Base-by-base conservation (phyloP, 2,329 filamentous ascomycete genomes). In the Epichloe aotearoae region DNA sequence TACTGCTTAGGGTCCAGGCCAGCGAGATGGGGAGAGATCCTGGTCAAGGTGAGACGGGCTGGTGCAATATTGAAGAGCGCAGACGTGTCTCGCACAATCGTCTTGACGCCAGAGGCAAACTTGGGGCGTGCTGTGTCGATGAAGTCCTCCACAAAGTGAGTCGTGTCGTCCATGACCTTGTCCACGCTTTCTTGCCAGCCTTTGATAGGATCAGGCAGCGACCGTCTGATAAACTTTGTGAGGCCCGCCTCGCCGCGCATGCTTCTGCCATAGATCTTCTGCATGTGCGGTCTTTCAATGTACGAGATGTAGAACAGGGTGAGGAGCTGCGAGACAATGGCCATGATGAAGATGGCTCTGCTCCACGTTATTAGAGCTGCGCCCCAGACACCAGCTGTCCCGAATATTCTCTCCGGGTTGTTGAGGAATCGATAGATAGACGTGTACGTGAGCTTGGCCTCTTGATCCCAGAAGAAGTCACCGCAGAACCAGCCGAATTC, bases 401-500 rank as follows among this genome's bases (percentile, higher is more conserved):
- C 93, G 56, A 98, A 84, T 39, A 97, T 83, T 51, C 91, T 84
- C 67, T 98, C 93, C 0, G 93, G 93, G 62, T 97, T 98, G 71
- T 98, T 98, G 57, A 98, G 74, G 69, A 95, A 98, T 46, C 93
- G 88, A 67, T 98, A 98, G 61, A 98, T 98, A 55, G 91, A 94
- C 58, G 86, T 89, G 69, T 98, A 98, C 1, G 88, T 97, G 54
- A 97, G 75, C 68, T 93, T 95, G 12, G 84, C 84, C 11, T 83
- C 80, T 44, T 88, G 84, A 54, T 96, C 88, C 64, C 93, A 96
- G 75, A 98, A 97, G 73, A 97, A 98, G 65, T 98, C 93, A 17
- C 93, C 93, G 62, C 90, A 97, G 73, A 97, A 97, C 91, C 91
- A 98, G 59, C 93, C 93, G 61, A 97, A 98, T 63, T 98, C 93